Evolutionary conservation across 805 yeast genomes (phyloP).

Genomic region (Hanseniaspora vineae): DNA sequence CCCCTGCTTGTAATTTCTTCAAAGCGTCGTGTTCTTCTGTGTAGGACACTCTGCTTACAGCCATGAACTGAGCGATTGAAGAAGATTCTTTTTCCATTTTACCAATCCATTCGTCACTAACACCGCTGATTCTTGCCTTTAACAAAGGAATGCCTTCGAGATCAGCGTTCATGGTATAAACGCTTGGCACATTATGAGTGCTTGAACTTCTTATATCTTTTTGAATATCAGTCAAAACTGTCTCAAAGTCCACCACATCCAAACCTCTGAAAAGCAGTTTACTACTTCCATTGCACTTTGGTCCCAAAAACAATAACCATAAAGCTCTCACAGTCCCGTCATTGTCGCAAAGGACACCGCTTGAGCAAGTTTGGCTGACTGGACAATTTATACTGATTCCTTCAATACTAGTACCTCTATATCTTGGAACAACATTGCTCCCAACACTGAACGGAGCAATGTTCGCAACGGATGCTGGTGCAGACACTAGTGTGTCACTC

Average conservation of each 20-base stretch:
- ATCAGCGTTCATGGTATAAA: conserved; percentile 65
- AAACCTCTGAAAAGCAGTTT: conserved; percentile 60
- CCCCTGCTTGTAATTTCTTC: conserved; percentile 41
- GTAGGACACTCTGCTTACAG: conserved; percentile 55
- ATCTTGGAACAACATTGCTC: conserved; percentile 58
- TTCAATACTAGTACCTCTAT: conserved; percentile 75
- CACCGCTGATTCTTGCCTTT: conserved; percentile 78
- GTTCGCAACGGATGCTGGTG: conserved; percentile 67
- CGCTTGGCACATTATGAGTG: conserved; percentile 32
- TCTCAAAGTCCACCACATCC: conserved; percentile 53
- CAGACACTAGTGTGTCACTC: conserved; percentile 53
- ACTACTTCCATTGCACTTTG: conserved; percentile 47
- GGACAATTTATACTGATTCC: conserved; percentile 64
- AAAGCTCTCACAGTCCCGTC: conserved; percentile 74
- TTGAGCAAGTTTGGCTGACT: conserved; percentile 56
- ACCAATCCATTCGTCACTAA: conserved; percentile 70
- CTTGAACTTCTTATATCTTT: conserved; percentile 22
- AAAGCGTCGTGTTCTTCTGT: conserved; percentile 23
- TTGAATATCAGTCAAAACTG: conserved; percentile 43
- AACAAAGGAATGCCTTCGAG: conserved; percentile 53
- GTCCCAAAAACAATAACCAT: conserved; percentile 80
- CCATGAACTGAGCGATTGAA: conserved; percentile 61
- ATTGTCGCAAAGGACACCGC: conserved; percentile 66
- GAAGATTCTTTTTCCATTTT: conserved; percentile 47
- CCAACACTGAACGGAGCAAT: conserved; percentile 66